Percentiles rank a stretch among this genome's conserved stretches.
phyloP scores from a whole-genome alignment of 1,284 basidiomycete genomes.

The Leccinum cinnamomeum region DNA sequence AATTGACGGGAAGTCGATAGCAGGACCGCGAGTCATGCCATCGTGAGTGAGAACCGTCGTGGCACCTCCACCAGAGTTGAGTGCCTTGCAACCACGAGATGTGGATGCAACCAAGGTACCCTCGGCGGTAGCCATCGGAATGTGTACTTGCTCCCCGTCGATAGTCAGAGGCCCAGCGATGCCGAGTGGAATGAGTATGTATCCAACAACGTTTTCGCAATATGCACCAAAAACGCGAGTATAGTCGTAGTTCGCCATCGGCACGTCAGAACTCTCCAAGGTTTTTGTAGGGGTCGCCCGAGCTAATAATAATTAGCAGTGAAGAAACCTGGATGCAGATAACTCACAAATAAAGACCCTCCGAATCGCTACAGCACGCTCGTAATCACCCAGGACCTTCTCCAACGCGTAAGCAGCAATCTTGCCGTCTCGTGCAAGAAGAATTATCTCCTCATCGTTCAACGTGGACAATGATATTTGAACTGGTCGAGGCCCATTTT shows the following conservation, averaged over 20 bases:
- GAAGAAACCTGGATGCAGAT: neutral
- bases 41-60: slow-evolving; percentile 93
- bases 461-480: slow-evolving; percentile 58
- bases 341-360: slow-evolving; percentile 87
- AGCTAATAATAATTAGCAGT: slow-evolving; percentile 46
- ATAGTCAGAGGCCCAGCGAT: slow-evolving; percentile 95
- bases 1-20: slow-evolving; percentile 91
- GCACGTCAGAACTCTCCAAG: slow-evolving; percentile 83
- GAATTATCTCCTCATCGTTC: slow-evolving; percentile 91
- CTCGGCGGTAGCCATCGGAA: slow-evolving; percentile 99
- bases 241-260: slow-evolving; percentile 90
- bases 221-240: slow-evolving; percentile 94
- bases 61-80: slow-evolving; percentile 95
- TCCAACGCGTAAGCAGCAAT: slow-evolving; percentile 93
- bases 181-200: slow-evolving; percentile 94
- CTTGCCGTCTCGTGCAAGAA: slow-evolving; percentile 90
- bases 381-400: slow-evolving; percentile 86
- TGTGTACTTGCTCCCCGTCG: slow-evolving; percentile 84
- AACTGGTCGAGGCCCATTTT: slow-evolving; percentile 75
- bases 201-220: slow-evolving; percentile 99
- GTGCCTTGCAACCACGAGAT: slow-evolving; percentile 96
- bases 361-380: slow-evolving; percentile 86
- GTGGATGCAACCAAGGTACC: slow-evolving; percentile 98
- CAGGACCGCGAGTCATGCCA: slow-evolving; percentile 98
- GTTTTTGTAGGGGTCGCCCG: slow-evolving; percentile 85